Conservation (phyloP, 257 asterid species). For the Dorcoceras hygrometricum region DNA sequence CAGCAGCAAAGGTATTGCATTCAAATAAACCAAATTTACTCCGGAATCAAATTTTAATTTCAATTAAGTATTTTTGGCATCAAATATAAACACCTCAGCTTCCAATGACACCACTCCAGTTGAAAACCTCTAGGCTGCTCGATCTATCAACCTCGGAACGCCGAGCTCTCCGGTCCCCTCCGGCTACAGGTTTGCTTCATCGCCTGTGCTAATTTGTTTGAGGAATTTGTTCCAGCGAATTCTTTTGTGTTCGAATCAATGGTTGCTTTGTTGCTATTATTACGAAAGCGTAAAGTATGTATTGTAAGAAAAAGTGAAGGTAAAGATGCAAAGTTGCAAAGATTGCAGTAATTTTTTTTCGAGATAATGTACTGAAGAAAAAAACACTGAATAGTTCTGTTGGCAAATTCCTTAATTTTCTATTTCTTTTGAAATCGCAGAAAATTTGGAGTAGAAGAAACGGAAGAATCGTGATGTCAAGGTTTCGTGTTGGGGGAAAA, state of each 20-base stretch:
- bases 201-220: background rate
- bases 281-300: background rate
- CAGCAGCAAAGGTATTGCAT: too few relatives aligned
- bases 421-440: slow-evolving; percentile 22
- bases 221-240: background rate
- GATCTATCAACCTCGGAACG: too few relatives aligned
- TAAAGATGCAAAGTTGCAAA: background rate
- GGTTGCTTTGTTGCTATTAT: background rate
- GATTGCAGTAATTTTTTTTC: background rate
- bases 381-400: background rate
- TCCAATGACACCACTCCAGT: too few relatives aligned
- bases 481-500: slow-evolving; percentile 85
- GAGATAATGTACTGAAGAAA: background rate
- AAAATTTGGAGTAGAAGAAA: slow-evolving; percentile 23
- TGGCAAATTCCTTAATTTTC: background rate
- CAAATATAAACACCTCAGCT: too few relatives aligned
- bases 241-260: background rate
- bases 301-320: background rate
- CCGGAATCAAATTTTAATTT: too few relatives aligned
- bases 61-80: too few relatives aligned
- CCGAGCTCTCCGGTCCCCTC: too few relatives aligned
- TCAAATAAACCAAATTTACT: too few relatives aligned
- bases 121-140: too few relatives aligned
- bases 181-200: slow-evolving; percentile 6
- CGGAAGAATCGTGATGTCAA: slow-evolving; percentile 51